Evolutionary conservation across 2,329 filamentous ascomycete genomes (phyloP), one percentile per base, ranked within the genome.

Genomic region (Aaosphaeria arxii): DNA sequence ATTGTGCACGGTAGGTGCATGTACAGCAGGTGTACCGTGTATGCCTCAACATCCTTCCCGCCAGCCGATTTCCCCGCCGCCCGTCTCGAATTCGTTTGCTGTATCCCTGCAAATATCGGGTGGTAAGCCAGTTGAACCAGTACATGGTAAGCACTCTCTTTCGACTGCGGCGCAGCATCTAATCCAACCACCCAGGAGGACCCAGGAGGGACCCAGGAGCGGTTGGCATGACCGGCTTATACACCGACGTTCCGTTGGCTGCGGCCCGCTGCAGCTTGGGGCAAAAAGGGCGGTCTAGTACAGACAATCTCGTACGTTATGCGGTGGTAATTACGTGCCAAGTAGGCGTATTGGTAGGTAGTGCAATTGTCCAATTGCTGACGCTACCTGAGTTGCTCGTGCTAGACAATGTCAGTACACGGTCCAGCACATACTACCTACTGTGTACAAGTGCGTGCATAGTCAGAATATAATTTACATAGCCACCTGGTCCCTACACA

Each of bases 41-140:
- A n/a, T 47, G 36, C 29, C 32, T 24, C 33, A 17, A 46, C 44
- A 50, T 68, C 63, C 64, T 67, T 67, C 63, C 64, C 63, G 64
- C 55, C 44, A 55, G 48, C 56, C 59, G 54, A 50, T 57, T 49
- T 44, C 47, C 53, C 9, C 33, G 46, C 53, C 49, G 47, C 62
- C 57, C 17, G 17, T 24, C 17, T 24, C 17, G 17, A 24, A 24
- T 24, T 24, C 17, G 17, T 24, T 24, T 24, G 17, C 17, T 24
- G 17, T 24, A 24, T 24, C 17, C 17, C 17, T 24, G 17, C n/a
- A 36, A 9, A 36, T 36, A 36, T 36, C n/a, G 33, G 7, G 33
- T 36, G n/a, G 39, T 40, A 40, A 40, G 39, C 39, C 41, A 30
- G 17, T 24, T 24, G 17, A 43, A 32, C 41, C 48, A 40, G 29